Base-by-base conservation (phyloP, 192 early-diverging fungal species). In the Diversispora epigaea region DNA sequence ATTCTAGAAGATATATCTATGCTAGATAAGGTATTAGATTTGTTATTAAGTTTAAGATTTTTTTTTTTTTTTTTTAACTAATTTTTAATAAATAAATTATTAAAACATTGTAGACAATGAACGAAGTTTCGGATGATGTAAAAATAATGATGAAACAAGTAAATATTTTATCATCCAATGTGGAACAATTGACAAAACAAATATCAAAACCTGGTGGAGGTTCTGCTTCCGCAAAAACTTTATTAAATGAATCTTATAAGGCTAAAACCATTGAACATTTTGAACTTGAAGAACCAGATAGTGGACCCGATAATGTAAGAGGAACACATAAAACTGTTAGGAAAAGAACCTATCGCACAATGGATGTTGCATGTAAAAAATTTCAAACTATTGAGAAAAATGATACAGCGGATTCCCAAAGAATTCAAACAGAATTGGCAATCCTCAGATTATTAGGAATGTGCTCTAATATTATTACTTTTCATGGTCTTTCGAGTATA, bases 401-500 rank as follows among this genome's bases (percentile, higher is more conserved):
- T 17, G 50, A 54, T 54, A 54, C 50, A 54, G 50, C 50, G 4
- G 14, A 54, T 17, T 54, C 50, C n/a, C 50, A 54, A 54, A 54
- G n/a, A 17, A 11, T 11, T 54, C 50, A 54, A 54, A 54, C 50
- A 12, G 50, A 54, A 54, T 54, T 54, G 50, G n/a, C n/a, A 14
- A 54, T 54, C 4, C 50, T 54, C 12, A 11, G 12, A 4, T 17
- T 17, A 54, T 54, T 54, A 54, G 50, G 50, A 54, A 54, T 54
- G 10, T 54, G 10, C n/a, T 11, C 50, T 10, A 52, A 58, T 58
- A 43, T 66, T 47, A 21, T 66, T 46, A 66, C n/a, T 32, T 68
- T 68, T 39, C 25, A 68, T 52, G 67, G 67, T n/a, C 22, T 39
- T 68, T 68, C 67, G 10, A 39, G 15, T 1, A 47, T 68, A 3